phyloP scores from a whole-genome alignment of 148 eudicot genomes.

The Arctostaphylos glauca region DNA sequence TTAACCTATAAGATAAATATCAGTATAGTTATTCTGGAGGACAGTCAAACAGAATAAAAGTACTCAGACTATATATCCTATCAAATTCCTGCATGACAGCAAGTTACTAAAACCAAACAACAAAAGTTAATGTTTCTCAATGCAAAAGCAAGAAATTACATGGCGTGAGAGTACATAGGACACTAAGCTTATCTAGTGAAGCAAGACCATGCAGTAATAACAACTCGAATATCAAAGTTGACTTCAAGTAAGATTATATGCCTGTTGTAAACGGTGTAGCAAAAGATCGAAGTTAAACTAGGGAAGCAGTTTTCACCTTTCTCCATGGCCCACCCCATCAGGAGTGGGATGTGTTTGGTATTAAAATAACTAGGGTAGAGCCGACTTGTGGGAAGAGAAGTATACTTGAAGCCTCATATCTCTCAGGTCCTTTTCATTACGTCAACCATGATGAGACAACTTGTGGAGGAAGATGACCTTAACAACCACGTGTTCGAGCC shows the following conservation, averaged over 20 bases:
- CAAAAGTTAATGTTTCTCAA: not conserved
- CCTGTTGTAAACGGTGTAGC: not conserved
- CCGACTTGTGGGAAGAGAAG: too few relatives aligned
- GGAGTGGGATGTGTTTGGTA: too few relatives aligned
- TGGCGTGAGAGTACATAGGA: not conserved
- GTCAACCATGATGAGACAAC: too few relatives aligned
- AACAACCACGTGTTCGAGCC: too few relatives aligned
- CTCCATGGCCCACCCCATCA: too few relatives aligned
- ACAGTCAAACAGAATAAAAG: not conserved
- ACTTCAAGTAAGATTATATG: not conserved
- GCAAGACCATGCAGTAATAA: not conserved
- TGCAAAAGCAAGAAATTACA: not conserved
- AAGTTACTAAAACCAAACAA: constrained; percentile 13
- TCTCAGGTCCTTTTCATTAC: too few relatives aligned
- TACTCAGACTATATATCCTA: not conserved
- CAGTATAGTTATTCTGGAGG: not conserved
- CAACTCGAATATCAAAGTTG: not conserved
- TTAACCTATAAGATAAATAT: not conserved
- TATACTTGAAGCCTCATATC: too few relatives aligned
- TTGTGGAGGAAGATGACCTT: too few relatives aligned
- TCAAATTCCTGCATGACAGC: not conserved
- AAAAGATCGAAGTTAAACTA: not conserved
- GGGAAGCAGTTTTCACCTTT: too few relatives aligned
- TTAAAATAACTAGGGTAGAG: too few relatives aligned
- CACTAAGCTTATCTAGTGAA: not conserved